Conservation (phyloP, 352 stramenopile genomes). For the Phytophthora pini region DNA sequence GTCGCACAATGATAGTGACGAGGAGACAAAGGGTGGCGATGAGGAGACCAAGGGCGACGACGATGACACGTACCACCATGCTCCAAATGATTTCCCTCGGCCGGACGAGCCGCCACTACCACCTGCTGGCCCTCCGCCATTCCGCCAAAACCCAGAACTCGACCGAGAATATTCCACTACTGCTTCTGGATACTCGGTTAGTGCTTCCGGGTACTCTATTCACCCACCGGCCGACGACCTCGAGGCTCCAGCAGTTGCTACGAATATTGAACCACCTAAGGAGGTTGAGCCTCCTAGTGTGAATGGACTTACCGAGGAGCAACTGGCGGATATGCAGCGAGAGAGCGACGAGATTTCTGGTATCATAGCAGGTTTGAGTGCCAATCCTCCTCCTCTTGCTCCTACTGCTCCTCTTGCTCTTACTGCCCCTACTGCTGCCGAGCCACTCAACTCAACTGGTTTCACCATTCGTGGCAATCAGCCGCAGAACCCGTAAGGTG, state of each 20-base stretch:
- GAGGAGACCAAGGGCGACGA: slow-evolving; percentile 23
- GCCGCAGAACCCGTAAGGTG: slow-evolving; percentile 28
- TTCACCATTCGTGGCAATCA: slow-evolving; percentile 36
- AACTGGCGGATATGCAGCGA: slow-evolving; percentile 29
- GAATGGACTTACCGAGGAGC: slow-evolving; percentile 11
- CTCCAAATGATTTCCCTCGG: background rate
- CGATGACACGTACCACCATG: slow-evolving; percentile 3
- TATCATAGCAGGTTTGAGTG: slow-evolving; percentile 33
- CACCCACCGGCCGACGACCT: slow-evolving; percentile 31
- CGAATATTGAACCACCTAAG: slow-evolving; percentile 22
- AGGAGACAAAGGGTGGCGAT: slow-evolving; percentile 33
- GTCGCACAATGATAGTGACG: slow-evolving; percentile 32
- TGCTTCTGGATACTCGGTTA: slow-evolving; percentile 35
- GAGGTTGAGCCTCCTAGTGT: slow-evolving; percentile 5
- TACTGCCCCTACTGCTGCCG: background rate
- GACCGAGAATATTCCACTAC: slow-evolving; percentile 22
- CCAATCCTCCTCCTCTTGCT: slow-evolving; percentile 6
- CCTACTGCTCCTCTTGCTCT: background rate
- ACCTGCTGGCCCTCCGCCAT: slow-evolving; percentile 31
- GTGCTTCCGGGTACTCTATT: slow-evolving; percentile 31
- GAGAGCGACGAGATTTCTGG: slow-evolving; percentile 33
- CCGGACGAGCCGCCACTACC: slow-evolving; percentile 32
- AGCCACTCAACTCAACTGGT: slow-evolving; percentile 23
- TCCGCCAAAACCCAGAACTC: slow-evolving; percentile 43
- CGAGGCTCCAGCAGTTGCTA: slow-evolving; percentile 30